phyloP scores from a whole-genome alignment of 116 monocot genomes.

The Papilionanthe hybrid region DNA sequence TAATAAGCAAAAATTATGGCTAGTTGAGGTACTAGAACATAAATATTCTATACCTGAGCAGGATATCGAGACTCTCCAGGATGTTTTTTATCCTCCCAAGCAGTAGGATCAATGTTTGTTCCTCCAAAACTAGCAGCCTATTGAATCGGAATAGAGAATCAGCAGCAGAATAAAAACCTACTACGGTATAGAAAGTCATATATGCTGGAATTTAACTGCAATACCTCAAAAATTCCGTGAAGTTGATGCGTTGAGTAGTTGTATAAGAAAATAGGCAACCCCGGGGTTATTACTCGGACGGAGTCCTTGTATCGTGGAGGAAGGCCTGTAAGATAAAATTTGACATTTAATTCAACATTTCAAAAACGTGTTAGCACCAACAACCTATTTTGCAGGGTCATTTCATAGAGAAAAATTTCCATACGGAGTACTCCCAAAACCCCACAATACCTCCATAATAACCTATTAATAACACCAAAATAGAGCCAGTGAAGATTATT shows the following conservation, averaged over 20 bases:
- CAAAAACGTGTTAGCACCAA: no score
- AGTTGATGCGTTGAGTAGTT: constrained; percentile 26
- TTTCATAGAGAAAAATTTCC: no score
- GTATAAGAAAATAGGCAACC: constrained; percentile 4
- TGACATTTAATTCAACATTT: no score
- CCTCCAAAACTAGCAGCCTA: constrained; percentile 56
- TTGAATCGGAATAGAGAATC: background rate
- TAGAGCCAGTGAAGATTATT: no score
- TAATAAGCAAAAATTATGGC: no score
- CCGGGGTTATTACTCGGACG: constrained; percentile 18
- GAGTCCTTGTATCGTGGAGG: constrained; percentile 25
- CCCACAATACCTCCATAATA: no score
- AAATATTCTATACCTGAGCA: constrained; percentile 34
- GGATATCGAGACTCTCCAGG: constrained; percentile 52
- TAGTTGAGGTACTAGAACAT: no score
- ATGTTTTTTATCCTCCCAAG: constrained; percentile 57
- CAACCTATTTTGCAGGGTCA: no score
- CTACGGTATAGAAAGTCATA: background rate
- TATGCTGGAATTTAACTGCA: background rate
- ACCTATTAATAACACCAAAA: no score
- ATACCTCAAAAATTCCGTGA: constrained; percentile 27
- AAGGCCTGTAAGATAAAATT: constrained; percentile 14
- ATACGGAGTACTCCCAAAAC: no score
- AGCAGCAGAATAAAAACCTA: background rate
- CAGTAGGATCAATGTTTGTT: constrained; percentile 47